phyloP scores from a whole-genome alignment of 805 yeast genomes.

The Yarrowia porcina region DNA sequence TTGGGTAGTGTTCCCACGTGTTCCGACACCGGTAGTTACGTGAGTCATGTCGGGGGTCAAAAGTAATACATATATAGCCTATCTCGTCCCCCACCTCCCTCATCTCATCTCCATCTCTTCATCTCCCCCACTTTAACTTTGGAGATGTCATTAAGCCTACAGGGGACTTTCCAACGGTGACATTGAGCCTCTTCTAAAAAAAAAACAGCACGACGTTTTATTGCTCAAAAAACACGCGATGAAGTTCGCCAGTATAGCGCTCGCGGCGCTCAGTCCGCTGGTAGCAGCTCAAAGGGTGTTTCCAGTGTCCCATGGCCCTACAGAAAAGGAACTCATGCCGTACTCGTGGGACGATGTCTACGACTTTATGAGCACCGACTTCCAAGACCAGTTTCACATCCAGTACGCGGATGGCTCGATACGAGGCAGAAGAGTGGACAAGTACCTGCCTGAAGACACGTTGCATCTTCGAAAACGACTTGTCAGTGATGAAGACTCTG shows the following conservation, averaged over 20 bases:
- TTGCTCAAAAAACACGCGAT: too few relatives aligned
- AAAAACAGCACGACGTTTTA: too few relatives aligned
- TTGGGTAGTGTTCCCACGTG: too few relatives aligned
- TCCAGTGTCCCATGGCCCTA: neutral
- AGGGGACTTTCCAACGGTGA: too few relatives aligned
- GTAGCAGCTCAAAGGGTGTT: neutral
- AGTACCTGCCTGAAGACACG: neutral
- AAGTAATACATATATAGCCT: too few relatives aligned
- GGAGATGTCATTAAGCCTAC: neutral
- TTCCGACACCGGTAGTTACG: too few relatives aligned
- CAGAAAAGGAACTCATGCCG: neutral
- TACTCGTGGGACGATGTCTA: slow-evolving; percentile 13
- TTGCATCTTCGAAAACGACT: neutral
- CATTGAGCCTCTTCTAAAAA: too few relatives aligned
- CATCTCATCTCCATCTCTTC: too few relatives aligned
- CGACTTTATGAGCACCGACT: slow-evolving; percentile 3
- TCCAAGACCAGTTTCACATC: slow-evolving; percentile 16
- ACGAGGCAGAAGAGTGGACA: slow-evolving; percentile 2
- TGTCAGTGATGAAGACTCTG: neutral
- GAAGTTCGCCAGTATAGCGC: neutral
- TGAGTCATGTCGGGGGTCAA: too few relatives aligned
- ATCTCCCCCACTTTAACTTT: neutral
- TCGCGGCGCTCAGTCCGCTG: neutral
- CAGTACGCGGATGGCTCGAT: slow-evolving; percentile 2
- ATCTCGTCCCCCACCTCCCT: too few relatives aligned